Evolutionary conservation across 805 yeast genomes (phyloP).

Genomic region (Yamadazyma takamatsuzukensis): DNA sequence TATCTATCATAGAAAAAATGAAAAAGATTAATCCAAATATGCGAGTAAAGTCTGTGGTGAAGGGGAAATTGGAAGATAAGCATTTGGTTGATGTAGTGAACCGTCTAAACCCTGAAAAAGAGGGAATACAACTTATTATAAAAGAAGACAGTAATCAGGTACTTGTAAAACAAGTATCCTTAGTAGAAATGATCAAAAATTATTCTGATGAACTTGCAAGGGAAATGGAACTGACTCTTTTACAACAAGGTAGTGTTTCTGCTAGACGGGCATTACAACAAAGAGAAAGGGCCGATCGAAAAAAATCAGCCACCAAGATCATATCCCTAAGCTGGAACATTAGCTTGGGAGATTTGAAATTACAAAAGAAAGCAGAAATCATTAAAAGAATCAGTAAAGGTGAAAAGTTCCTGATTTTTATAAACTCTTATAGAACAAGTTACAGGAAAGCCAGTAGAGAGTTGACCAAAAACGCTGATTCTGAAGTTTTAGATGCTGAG

Average conservation of each 20-base stretch:
- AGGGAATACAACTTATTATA: slow-evolving; percentile 10
- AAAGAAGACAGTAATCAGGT: slow-evolving; percentile 3
- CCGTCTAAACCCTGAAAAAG: slow-evolving; percentile 15
- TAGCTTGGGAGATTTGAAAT: slow-evolving; percentile 32
- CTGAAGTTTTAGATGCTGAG: slow-evolving; percentile 6
- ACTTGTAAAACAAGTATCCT: slow-evolving; percentile 19
- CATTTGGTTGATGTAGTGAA: slow-evolving; percentile 33
- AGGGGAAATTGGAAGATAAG: slow-evolving; percentile 18
- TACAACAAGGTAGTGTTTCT: slow-evolving; percentile 30
- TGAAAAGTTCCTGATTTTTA: slow-evolving; percentile 22
- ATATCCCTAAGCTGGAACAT: slow-evolving; percentile 36
- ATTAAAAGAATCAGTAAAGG: slow-evolving; percentile 26
- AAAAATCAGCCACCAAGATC: slow-evolving; percentile 31
- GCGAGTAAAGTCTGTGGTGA: slow-evolving; percentile 25
- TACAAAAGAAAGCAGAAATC: slow-evolving; percentile 36
- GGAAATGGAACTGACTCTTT: slow-evolving; percentile 25
- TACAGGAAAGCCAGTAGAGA: slow-evolving; percentile 1
- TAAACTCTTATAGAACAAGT: slow-evolving; percentile 19
- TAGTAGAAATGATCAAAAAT: slow-evolving; percentile 29
- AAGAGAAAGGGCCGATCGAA: slow-evolving; percentile 30
- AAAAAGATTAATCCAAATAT: slow-evolving; percentile 15
- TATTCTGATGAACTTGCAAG: slow-evolving; percentile 31
- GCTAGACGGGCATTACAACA: slow-evolving; percentile 25
- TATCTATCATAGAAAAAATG: slow-evolving; percentile 21
- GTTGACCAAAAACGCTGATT: not conserved